Evolutionary conservation across 257 asterid genomes (phyloP).

Genomic region (Solanum dulcamara): DNA sequence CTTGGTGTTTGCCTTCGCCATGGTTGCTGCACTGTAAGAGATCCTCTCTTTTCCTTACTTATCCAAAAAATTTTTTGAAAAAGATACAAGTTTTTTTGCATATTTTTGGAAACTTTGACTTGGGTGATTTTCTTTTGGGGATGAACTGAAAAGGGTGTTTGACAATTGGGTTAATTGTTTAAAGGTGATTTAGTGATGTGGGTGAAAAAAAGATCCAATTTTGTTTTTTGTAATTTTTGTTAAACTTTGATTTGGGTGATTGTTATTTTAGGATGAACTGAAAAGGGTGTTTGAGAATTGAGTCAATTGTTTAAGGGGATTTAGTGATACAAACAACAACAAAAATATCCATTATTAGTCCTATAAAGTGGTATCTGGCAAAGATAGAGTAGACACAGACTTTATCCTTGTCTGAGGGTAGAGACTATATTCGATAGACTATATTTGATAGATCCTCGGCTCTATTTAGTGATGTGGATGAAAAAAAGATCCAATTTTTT

Average conservation of each 20-base stretch:
- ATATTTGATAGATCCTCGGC: no score
- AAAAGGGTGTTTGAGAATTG: not conserved
- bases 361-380: not conserved
- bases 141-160: not conserved
- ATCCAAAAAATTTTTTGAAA: not conserved
- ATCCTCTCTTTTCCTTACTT: not conserved
- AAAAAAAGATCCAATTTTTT: not conserved
- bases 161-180: not conserved
- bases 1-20: constrained; percentile 76
- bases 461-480: not conserved
- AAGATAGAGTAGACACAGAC: not conserved
- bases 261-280: not conserved
- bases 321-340: not conserved
- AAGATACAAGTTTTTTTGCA: not conserved
- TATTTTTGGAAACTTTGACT: not conserved
- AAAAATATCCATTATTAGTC: not conserved
- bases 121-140: not conserved
- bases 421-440: not conserved
- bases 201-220: not conserved
- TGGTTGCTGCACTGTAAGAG: constrained; percentile 79
- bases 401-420: not conserved
- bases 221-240: not conserved
- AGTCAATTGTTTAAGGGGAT: not conserved
- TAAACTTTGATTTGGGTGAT: not conserved
- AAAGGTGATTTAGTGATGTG: not conserved